Conservation (phyloP, 129 eudicot genomes). For the sunflower (Helianthus annuus) region HanXRQr2.0-SUNRISE NC_035440.2:115528071-115528570, state of each 20-base stretch:
- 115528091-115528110: background rate
- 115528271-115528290: too few relatives aligned
- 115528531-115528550: slow-evolving; percentile 1
- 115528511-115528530: background rate
- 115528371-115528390: background rate
- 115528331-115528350: background rate
- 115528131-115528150: background rate
- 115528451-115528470: background rate
- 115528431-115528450: background rate
- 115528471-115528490: background rate
- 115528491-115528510: background rate
- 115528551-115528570: background rate
- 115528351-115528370: background rate
- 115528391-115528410: background rate
- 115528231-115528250: background rate
- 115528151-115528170: background rate
- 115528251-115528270: background rate
- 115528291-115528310: background rate
- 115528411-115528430: background rate
- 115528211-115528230: background rate
- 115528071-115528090: background rate
- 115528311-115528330: background rate
- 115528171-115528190: background rate
- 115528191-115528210: background rate
- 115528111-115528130: background rate